Percentiles rank a stretch among this genome's conserved stretches.
Conservation (phyloP, 805 yeast species). For the Ogataea thermomethanolica region DNA sequence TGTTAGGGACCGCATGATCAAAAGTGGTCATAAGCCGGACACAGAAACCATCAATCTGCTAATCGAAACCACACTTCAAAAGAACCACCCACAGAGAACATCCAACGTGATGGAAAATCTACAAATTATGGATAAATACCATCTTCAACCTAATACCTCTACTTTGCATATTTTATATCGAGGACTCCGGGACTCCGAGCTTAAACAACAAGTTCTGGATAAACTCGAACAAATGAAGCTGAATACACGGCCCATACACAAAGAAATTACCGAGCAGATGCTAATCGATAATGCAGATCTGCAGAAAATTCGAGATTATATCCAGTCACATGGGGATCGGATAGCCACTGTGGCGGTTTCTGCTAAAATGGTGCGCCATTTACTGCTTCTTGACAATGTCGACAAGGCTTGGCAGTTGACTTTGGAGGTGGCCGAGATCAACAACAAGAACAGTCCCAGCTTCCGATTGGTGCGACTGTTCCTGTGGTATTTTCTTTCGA, state of each 20-base stretch:
- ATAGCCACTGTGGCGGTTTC: not conserved
- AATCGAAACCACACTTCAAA: slow-evolving; percentile 8
- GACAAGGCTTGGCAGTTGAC: slow-evolving; percentile 15
- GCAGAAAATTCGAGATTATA: not conserved
- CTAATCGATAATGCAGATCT: not conserved
- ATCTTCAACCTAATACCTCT: slow-evolving; percentile 9
- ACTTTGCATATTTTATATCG: slow-evolving; percentile 12
- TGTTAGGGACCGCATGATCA: slow-evolving; percentile 14
- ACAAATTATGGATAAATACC: slow-evolving; percentile 2
- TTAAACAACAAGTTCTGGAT: slow-evolving; percentile 4
- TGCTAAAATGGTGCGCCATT: slow-evolving; percentile 1
- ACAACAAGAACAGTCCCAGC: slow-evolving; percentile 5
- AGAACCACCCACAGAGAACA: slow-evolving; percentile 11
- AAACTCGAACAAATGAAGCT: slow-evolving; percentile 5
- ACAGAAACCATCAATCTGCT: slow-evolving; percentile 13
- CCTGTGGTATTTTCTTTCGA: slow-evolving; percentile 12
- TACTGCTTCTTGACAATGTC: not conserved
- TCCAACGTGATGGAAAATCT: slow-evolving; percentile 11
- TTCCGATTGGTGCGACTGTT: slow-evolving; percentile 10
- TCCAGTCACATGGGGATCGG: not conserved
- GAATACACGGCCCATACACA: slow-evolving; percentile 2
- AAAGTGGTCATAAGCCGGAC: slow-evolving; percentile 9
- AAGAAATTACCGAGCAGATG: slow-evolving; percentile 4
- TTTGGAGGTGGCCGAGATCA: not conserved
- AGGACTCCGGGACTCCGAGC: slow-evolving; percentile 9